These are phyloP conservation scores for Xylaria sp. DNA, from an alignment of 2,329 filamentous ascomycete species.

Conservation along the genomic window DNA sequence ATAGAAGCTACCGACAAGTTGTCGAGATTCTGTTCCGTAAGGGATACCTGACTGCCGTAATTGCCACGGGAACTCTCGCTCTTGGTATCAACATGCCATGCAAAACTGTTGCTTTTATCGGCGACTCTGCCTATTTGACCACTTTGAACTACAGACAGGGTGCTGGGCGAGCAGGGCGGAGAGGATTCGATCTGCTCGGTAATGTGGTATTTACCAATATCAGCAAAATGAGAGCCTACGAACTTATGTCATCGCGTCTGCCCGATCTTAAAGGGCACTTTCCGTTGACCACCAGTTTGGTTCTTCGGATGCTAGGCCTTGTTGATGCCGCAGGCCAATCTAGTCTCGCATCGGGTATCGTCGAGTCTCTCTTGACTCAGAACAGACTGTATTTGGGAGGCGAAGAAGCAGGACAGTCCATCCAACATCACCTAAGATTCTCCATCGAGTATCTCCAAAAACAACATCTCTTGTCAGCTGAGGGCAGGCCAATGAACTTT, in stretches of 20 bases:
- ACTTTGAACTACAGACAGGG: conserved; percentile 81
- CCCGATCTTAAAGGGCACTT: conserved; percentile 83
- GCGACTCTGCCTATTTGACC: conserved; percentile 78
- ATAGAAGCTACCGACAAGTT: conserved; percentile 77
- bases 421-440: conserved; percentile 81
- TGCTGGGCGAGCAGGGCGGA: conserved; percentile 80
- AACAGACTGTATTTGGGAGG: conserved; percentile 77
- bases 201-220: conserved; percentile 84
- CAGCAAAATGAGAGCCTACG: conserved; percentile 67
- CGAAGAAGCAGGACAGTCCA: conserved; percentile 72
- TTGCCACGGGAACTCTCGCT: conserved; percentile 80
- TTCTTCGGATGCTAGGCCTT: conserved; percentile 75
- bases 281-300: conserved; percentile 77
- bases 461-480: conserved; percentile 70
- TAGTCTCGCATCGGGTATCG: conserved; percentile 68
- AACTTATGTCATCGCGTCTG: conserved; percentile 77
- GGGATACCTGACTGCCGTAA: conserved; percentile 75
- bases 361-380: conserved; percentile 76
- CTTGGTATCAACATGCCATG: conserved; percentile 88
- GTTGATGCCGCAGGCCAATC: conserved; percentile 73
- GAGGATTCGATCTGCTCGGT: conserved; percentile 82
- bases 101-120: conserved; percentile 81
- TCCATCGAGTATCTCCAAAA: conserved; percentile 82
- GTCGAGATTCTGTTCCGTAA: conserved; percentile 81
- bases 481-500: conserved; percentile 77